Conservation (phyloP, 805 yeast genomes). For the Cyberlindnera nakhonratchasimensis region DNA sequence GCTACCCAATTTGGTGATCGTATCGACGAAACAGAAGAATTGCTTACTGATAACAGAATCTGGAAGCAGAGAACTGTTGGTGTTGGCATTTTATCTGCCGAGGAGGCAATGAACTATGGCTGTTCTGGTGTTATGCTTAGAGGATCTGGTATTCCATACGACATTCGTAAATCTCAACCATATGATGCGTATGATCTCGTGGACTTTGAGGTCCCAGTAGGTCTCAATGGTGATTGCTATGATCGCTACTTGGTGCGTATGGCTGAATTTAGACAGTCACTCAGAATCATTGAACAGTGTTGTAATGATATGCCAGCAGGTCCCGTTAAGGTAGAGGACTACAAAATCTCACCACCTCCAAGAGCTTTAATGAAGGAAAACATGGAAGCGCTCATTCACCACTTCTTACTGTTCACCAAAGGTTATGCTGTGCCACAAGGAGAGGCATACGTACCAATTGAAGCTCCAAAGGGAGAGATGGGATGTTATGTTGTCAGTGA, state of each 20-base stretch:
- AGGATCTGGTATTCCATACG: conserved; percentile 87
- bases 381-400: conserved; percentile 90
- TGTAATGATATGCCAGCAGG: conserved; percentile 90
- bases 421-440: conserved; percentile 89
- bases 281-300: conserved; percentile 87
- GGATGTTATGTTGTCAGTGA: conserved; percentile 86
- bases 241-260: conserved; percentile 85
- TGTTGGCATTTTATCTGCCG: conserved; percentile 79
- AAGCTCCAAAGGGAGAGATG: conserved; percentile 96
- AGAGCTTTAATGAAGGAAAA: conserved; percentile 82
- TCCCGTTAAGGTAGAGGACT: conserved; percentile 87
- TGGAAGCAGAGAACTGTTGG: conserved; percentile 86
- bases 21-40: conserved; percentile 85
- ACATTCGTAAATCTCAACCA: conserved; percentile 81
- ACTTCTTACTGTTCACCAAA: conserved; percentile 81
- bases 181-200: conserved; percentile 86
- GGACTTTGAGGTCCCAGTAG: conserved; percentile 85
- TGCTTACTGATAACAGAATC: conserved; percentile 85
- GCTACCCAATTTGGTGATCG: conserved; percentile 94
- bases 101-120: conserved; percentile 79
- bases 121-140: conserved; percentile 87
- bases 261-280: conserved; percentile 89
- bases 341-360: conserved; percentile 80
- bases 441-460: conserved; percentile 87
- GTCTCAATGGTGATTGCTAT: conserved; percentile 85